Percentiles rank a stretch among this genome's conserved stretches.
These are phyloP conservation scores for Dendrocalamus sinicus DNA, from an alignment of 176 grass and related monocot species.

Conservation along the genomic window DNA sequence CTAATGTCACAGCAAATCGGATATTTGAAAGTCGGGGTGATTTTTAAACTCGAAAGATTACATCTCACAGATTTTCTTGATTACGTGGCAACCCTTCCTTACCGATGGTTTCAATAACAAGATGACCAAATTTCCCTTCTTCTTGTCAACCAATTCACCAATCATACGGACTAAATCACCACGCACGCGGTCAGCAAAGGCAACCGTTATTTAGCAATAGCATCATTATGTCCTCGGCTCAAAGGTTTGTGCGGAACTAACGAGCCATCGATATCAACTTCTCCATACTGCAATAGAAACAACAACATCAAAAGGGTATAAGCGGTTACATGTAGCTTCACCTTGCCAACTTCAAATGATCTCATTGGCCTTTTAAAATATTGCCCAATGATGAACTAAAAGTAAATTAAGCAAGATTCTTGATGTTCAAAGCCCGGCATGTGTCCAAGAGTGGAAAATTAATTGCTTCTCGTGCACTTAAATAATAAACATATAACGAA, in stretches of 20 bases:
- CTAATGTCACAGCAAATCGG: no score
- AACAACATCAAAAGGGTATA: slow-evolving; percentile 1
- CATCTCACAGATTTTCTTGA: background rate
- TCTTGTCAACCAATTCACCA: slow-evolving; percentile 84
- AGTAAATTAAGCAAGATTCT: slow-evolving; percentile 2
- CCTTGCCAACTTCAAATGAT: no score
- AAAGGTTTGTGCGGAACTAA: slow-evolving; percentile 83
- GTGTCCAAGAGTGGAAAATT: background rate
- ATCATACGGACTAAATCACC: slow-evolving; percentile 99
- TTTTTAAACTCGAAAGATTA: background rate
- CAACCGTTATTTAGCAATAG: slow-evolving; percentile 99
- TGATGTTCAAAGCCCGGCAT: background rate
- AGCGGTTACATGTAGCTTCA: no score
- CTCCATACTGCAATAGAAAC: slow-evolving; percentile 75
- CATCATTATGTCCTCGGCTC: slow-evolving; percentile 96
- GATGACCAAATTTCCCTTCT: slow-evolving; percentile 95
- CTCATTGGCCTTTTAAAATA: background rate
- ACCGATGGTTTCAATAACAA: slow-evolving; percentile 98
- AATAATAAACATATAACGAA: background rate
- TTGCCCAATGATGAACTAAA: no score
- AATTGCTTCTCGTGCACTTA: background rate
- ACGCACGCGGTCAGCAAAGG: slow-evolving; percentile 96
- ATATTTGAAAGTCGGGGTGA: background rate
- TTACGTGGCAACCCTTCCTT: background rate
- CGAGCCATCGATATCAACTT: slow-evolving; percentile 94